Conservation (phyloP, 495 filamentous ascomycete genomes). For the Monascus purpureus region DNA sequence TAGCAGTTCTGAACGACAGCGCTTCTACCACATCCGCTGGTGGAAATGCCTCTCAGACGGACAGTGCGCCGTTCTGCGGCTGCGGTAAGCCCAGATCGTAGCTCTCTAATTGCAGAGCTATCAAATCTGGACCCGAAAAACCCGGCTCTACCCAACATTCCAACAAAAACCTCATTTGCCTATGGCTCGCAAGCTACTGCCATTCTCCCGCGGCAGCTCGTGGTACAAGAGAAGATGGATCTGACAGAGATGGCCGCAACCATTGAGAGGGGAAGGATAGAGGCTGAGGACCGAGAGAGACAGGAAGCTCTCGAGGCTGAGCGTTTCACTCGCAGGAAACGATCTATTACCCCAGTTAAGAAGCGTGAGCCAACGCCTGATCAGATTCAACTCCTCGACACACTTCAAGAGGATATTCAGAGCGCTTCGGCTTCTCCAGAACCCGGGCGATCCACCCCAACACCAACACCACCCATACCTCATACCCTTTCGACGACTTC, state of each 20-base stretch:
- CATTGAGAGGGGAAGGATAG: constrained; percentile 13
- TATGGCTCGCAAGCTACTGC: constrained; percentile 19
- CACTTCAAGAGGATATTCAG: constrained; percentile 15
- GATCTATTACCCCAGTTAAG: constrained; percentile 3
- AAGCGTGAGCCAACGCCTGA: constrained; percentile 30
- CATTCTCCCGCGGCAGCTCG: constrained; percentile 13
- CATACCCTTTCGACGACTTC: constrained; percentile 22
- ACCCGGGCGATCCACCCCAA: constrained; percentile 15
- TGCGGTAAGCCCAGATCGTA: background rate
- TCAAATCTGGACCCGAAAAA: constrained; percentile 4
- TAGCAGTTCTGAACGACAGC: no score
- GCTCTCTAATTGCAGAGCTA: constrained; percentile 2
- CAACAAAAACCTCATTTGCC: constrained; percentile 17
- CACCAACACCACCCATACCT: constrained; percentile 25
- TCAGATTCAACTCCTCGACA: constrained; percentile 21
- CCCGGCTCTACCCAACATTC: constrained; percentile 14
- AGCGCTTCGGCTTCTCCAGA: constrained; percentile 6
- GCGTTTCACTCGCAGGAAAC: constrained; percentile 4
- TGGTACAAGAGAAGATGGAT: constrained; percentile 8
- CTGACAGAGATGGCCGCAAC: constrained; percentile 11
- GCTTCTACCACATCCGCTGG: no score
- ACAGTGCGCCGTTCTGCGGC: constrained; percentile 4
- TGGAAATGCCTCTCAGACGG: constrained; percentile 21
- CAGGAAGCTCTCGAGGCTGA: background rate
- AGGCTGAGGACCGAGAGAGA: constrained; percentile 12